These are phyloP conservation scores for Zanthoxylum bungeanum DNA, from an alignment of 345 rosid genomes.

Conservation along the genomic window DNA sequence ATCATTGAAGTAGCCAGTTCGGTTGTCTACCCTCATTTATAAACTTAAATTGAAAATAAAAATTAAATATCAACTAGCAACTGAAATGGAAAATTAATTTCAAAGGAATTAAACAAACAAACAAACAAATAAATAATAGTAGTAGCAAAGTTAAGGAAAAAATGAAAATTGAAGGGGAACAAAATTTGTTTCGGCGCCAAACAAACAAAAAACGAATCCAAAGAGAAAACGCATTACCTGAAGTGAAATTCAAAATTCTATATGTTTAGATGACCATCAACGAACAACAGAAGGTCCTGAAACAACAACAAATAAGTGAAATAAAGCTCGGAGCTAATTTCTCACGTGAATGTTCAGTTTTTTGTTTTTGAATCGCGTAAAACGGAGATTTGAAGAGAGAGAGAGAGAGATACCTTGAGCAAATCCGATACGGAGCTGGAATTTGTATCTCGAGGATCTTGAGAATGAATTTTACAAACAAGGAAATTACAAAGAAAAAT, in stretches of 20 bases:
- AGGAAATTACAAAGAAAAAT: not conserved
- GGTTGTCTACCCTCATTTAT: not conserved
- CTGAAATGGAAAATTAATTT: not conserved
- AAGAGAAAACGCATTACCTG: conserved; percentile 10
- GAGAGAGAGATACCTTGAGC: not conserved
- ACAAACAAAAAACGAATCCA: conserved; percentile 18
- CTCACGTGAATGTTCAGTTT: too few relatives aligned
- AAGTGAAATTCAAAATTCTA: conserved; percentile 3
- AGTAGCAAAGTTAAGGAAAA: too few relatives aligned
- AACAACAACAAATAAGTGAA: not conserved
- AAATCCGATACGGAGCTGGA: not conserved
- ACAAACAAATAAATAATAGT: not conserved
- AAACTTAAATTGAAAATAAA: not conserved
- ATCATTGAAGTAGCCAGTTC: not conserved
- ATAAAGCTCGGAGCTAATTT: too few relatives aligned
- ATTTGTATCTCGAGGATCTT: not conserved
- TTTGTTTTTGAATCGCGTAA: not conserved
- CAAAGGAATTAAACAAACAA: not conserved
- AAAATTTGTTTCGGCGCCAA: conserved; percentile 13
- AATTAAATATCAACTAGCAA: not conserved
- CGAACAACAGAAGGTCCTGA: conserved; percentile 47
- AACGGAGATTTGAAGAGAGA: not conserved
- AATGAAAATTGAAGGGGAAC: too few relatives aligned
- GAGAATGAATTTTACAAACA: not conserved
- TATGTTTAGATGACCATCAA: conserved; percentile 65